phyloP scores from a whole-genome alignment of 257 asterid species.

The Gentiana macrophylla region DNA sequence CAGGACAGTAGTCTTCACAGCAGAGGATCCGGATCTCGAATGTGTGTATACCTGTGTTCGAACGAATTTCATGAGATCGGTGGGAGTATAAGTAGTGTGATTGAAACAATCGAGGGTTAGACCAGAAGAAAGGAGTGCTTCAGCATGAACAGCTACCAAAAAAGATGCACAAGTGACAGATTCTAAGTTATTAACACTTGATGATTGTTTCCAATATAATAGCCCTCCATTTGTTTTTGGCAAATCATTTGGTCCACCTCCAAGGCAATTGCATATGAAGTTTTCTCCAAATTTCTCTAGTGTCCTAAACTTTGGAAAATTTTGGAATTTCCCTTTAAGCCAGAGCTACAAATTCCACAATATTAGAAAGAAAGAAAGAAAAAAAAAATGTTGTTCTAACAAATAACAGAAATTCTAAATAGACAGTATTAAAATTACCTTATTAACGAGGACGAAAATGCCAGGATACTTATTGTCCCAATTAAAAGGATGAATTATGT shows the following conservation, averaged over 20 bases:
- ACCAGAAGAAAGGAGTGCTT: constrained; percentile 14
- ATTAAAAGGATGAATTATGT: constrained; percentile 34
- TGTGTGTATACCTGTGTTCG: constrained; percentile 30
- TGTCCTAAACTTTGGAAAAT: constrained; percentile 16
- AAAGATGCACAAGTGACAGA: constrained; percentile 40
- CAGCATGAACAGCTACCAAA: constrained; percentile 30
- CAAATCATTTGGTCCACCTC: constrained; percentile 30
- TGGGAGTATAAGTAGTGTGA: constrained; percentile 16
- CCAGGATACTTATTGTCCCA: constrained; percentile 67
- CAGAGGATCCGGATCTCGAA: too few relatives aligned
- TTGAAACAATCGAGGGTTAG: constrained; percentile 21
- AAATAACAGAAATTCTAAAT: background rate
- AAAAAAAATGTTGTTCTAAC: background rate
- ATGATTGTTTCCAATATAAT: constrained; percentile 21
- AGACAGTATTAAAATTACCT: constrained; percentile 18
- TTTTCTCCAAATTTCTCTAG: constrained; percentile 26
- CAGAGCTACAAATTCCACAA: constrained; percentile 16
- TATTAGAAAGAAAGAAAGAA: background rate
- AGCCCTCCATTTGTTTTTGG: constrained; percentile 29
- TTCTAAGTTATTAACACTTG: constrained; percentile 43
- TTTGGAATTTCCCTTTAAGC: constrained; percentile 14
- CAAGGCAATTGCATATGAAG: constrained; percentile 45
- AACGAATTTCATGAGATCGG: constrained; percentile 19
- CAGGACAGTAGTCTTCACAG: too few relatives aligned
- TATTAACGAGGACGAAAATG: constrained; percentile 34